Base-by-base conservation (phyloP, 495 filamentous ascomycete species). In the Aspergillus leporis region DNA sequence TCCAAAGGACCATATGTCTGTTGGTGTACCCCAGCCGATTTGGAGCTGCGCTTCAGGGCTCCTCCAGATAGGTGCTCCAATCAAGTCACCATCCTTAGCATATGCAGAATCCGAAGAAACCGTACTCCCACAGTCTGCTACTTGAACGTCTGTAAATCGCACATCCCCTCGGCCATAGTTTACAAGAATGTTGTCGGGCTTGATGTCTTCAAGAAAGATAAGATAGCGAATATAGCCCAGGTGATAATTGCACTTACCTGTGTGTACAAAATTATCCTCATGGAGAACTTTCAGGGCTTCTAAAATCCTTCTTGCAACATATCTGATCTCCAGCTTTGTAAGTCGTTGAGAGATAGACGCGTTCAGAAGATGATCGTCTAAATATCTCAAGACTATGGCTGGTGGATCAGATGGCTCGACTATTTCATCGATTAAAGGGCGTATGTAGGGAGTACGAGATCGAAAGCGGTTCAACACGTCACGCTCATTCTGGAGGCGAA, bases 1-100 rank as follows among this genome's bases (percentile, higher is more conserved):
- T 30, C 76, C 72, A 62, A 78, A 72, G 28, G 74, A 78, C 78
- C 74, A 80, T 53, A 79, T 77, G 55, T 80, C 78, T 9, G 75
- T 76, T 32, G 65, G 25, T 53, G 74, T 72, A 22, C 59, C 63
- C 74, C 66, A 78, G 19, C 38, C 49, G 14, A 75, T 64, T 43
- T 65, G 64, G 4, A 76, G 57, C 6, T 62, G 65, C 12, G 68
- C 72, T 63, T 79, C 75, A 34, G 75, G 74, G 57, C 72, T 74
- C 47, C 72, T 65, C 23, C 62, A 76, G 51, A 77, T 72, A 25
- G 62, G 60, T 16, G 68, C 63, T 31, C 72, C 74, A 32, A 79
- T 72, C 10, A 72, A 48, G 57, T 73, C 63, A 1, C 68, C 72
- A 23, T 79, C 66, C 36, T 69, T 68, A 1, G 75, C 73, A 45